Conservation (phyloP, 2,329 filamentous ascomycete genomes). For the Neocatenulostroma microsporum region DNA sequence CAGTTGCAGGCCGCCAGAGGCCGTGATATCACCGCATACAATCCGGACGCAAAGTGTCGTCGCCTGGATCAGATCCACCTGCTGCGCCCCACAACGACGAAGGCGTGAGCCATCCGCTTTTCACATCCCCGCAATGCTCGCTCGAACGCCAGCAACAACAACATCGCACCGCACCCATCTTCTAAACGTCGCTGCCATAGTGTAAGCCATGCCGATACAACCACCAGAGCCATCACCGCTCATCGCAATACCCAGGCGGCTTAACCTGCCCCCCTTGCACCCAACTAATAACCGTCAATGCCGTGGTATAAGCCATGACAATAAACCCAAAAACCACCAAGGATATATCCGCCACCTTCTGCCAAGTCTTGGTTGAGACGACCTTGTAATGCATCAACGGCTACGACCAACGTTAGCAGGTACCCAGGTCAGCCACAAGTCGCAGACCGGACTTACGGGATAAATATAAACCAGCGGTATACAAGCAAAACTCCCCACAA, state of each 20-base stretch:
- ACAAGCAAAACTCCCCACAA: constrained; percentile 96
- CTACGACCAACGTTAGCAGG: too few relatives aligned
- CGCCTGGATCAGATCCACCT: too few relatives aligned
- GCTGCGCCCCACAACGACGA: too few relatives aligned
- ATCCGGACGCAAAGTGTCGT: too few relatives aligned
- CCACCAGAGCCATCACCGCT: constrained; percentile 44
- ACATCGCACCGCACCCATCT: constrained; percentile 72
- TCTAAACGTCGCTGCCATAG: constrained; percentile 74
- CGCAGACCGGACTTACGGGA: constrained; percentile 80
- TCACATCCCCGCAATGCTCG: too few relatives aligned
- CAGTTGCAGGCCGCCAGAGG: too few relatives aligned
- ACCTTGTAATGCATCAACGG: constrained; percentile 82
- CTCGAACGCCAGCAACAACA: not conserved
- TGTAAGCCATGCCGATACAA: constrained; percentile 81
- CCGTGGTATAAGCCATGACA: constrained; percentile 88
- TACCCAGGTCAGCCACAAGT: not conserved
- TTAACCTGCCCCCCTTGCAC: constrained; percentile 48
- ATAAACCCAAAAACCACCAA: constrained; percentile 76
- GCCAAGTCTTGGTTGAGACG: constrained; percentile 61
- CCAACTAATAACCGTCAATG: constrained; percentile 82
- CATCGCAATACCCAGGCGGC: constrained; percentile 57
- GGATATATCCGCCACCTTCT: constrained; percentile 62
- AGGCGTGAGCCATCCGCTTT: not conserved
- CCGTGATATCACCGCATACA: too few relatives aligned
- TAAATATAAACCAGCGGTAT: constrained; percentile 97